phyloP scores from a whole-genome alignment of 352 stramenopile genomes.

The Pythium volutum region DNA sequence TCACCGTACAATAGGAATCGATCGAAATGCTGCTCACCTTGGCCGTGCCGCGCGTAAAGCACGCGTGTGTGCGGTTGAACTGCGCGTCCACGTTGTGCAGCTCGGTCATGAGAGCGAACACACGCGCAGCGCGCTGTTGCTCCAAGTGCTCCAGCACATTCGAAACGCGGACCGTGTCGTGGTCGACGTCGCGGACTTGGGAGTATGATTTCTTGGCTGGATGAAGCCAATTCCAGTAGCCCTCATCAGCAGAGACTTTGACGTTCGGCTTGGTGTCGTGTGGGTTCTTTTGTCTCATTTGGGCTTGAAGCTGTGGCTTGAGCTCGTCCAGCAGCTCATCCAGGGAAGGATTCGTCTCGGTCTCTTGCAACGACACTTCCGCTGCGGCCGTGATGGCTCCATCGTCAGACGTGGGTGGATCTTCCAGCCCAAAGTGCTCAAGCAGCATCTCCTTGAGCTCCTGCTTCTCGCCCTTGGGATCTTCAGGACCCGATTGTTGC shows the following conservation, averaged over 20 bases:
- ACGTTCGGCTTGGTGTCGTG: not conserved
- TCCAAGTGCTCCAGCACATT: conserved; percentile 12
- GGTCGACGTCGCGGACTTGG: not conserved
- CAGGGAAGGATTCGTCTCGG: no score
- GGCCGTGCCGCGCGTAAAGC: conserved; percentile 7
- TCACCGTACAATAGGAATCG: not conserved
- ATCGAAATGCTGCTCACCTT: conserved; percentile 9
- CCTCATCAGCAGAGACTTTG: not conserved
- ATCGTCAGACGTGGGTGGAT: not conserved
- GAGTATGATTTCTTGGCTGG: conserved; percentile 3
- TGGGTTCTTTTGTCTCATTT: no score
- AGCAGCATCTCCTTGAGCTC: conserved; percentile 10
- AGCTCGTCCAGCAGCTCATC: not conserved
- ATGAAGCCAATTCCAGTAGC: conserved; percentile 19
- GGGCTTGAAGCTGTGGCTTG: no score
- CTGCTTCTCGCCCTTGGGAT: not conserved
- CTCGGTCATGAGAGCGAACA: not conserved
- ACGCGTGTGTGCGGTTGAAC: conserved; percentile 14
- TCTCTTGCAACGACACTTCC: no score
- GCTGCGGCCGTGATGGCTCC: not conserved
- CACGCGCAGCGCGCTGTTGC: not conserved
- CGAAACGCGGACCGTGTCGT: conserved; percentile 1
- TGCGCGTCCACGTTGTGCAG: conserved; percentile 2
- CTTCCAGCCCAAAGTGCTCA: not conserved
- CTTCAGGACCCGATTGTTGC: not conserved